Conservation (phyloP, 2,329 filamentous ascomycete species). For the Colletotrichum sp. region DNA sequence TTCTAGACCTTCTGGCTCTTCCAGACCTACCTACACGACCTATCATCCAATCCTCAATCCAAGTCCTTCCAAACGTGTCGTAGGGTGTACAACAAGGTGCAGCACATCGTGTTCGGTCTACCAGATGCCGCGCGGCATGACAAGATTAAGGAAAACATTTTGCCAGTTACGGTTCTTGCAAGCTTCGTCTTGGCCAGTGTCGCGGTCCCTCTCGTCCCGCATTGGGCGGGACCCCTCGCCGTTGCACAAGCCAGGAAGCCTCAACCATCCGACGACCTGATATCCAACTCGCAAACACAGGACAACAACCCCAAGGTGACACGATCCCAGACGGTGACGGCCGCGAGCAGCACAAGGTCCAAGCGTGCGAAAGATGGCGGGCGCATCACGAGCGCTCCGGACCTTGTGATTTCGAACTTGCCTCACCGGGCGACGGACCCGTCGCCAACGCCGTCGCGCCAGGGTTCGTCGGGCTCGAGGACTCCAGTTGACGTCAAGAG, state of each 20-base stretch:
- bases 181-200: constrained; percentile 81
- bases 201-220: constrained; percentile 76
- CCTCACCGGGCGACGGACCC: constrained; percentile 7
- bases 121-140: constrained; percentile 72
- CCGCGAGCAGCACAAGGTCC: constrained; percentile 55
- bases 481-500: constrained; percentile 44
- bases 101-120: constrained; percentile 84
- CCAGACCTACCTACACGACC: constrained; percentile 85
- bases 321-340: constrained; percentile 72
- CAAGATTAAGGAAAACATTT: constrained; percentile 80
- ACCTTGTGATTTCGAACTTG: constrained; percentile 32
- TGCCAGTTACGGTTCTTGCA: constrained; percentile 81
- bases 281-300: constrained; percentile 54
- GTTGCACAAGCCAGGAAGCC: constrained; percentile 83
- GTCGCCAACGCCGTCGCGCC: not conserved
- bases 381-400: constrained; percentile 51
- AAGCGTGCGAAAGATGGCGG: constrained; percentile 51
- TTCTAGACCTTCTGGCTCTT: constrained; percentile 87
- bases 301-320: constrained; percentile 54
- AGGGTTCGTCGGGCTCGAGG: constrained; percentile 26
- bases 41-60: constrained; percentile 76
- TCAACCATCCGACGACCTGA: constrained; percentile 64
- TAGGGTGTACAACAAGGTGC: constrained; percentile 86
- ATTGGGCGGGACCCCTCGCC: constrained; percentile 79
- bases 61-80: constrained; percentile 82